Percentiles rank a stretch among this genome's conserved stretches.
phyloP scores from a whole-genome alignment of 768 basidiomycete species.

The Xanthoconium purpureum region DNA sequence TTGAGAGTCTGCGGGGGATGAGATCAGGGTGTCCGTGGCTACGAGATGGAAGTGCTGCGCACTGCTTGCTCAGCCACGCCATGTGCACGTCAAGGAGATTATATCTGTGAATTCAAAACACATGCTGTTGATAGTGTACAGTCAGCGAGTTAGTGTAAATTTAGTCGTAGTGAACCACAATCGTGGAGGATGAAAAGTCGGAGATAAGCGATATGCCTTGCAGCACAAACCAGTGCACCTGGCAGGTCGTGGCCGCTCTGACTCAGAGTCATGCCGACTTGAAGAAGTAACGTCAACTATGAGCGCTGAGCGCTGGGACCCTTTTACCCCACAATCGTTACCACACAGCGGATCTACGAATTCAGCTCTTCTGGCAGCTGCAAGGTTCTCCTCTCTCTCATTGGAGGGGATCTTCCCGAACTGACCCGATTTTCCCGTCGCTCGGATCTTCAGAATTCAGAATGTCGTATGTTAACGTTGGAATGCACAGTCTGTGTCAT shows the following conservation, averaged over 20 bases:
- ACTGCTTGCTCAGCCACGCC: constrained; percentile 9
- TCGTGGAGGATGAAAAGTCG: not conserved
- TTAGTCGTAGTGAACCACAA: constrained; percentile 4
- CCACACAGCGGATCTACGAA: constrained; percentile 1
- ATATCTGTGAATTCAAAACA: not conserved
- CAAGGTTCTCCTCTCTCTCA: constrained; percentile 7
- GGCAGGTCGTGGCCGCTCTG: no score
- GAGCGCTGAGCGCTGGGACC: not conserved
- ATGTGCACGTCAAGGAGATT: constrained; percentile 2
- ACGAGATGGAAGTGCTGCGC: not conserved
- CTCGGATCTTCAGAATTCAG: constrained; percentile 20
- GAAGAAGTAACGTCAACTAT: not conserved
- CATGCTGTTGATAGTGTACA: not conserved
- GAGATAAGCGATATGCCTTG: not conserved
- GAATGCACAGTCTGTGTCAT: constrained; percentile 1
- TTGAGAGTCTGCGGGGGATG: constrained; percentile 9
- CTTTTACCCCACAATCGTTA: constrained; percentile 14
- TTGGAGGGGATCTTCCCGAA: constrained; percentile 21
- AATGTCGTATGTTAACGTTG: constrained; percentile 3
- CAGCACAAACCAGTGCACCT: not conserved
- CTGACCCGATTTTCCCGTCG: constrained; percentile 15
- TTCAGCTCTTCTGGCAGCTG: not conserved
- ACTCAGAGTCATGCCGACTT: no score
- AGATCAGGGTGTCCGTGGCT: not conserved
- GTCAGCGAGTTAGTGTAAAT: constrained; percentile 10